Evolutionary conservation across 1,284 basidiomycete genomes (phyloP), one percentile per base, ranked within the genome.

Genomic region (Sphagnurus paluster): DNA sequence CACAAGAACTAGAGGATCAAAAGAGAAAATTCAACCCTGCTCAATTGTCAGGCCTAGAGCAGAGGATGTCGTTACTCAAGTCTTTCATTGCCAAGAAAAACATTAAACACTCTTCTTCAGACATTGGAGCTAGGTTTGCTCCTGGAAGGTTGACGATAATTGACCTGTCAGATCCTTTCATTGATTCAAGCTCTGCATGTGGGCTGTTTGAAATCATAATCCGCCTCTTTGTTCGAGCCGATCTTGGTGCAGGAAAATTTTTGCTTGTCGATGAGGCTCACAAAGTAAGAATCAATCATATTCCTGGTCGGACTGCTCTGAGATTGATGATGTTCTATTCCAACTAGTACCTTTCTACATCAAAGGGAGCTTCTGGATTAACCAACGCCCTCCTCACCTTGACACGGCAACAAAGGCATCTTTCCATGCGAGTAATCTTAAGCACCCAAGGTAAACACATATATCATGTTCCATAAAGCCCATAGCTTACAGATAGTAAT

Each of bases 181-280:
- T 88, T 25, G 85, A 88, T 55, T 65, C 80, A 1, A 69, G 67
- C 0, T 77, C 81, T 0, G 86, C 86, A 0, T 86, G 84, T 48
- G 77, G 79, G 0, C 58, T 88, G 1, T 89, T 88, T 48, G 84
- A 89, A 49, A 85, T 88, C 10, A 62, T 86, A 0, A 71, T 76
- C 0, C 71, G 86, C 20, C 56, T 85, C 1, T 89, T 87, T 55
- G 74, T 85, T n/a, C 71, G 84, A 14, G 72, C 80, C 0, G 67
- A 80, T 9, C 71, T 85, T 0, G 69, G 63, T 2, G 80, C 80
- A 0, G 87, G 86, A 2, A 88, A 88, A 52, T 78, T 87, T 0
- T 69, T 88, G 1, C 72, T 89, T 0, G 79, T 89, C 0, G 86
- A 88, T 40, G 87, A 88, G 51, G 85, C 85, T 0, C 85, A 88